These are phyloP conservation scores for Gigaspora rosea DNA, from an alignment of 192 early-diverging fungal genomes.

Conservation along the genomic window DNA sequence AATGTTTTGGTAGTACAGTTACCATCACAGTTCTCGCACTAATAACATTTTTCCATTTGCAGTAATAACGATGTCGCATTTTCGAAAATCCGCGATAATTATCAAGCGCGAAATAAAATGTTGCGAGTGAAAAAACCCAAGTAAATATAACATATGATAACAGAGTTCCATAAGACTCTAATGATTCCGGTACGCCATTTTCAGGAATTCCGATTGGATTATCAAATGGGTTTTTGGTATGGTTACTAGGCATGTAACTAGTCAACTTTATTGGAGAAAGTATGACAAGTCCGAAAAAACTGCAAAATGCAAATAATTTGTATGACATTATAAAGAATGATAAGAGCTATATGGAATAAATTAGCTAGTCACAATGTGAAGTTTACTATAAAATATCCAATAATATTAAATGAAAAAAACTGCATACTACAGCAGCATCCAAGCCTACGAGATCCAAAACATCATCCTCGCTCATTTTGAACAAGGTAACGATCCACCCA, in stretches of 20 bases:
- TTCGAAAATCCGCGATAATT: slow-evolving; percentile 55
- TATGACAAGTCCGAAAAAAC: slow-evolving; percentile 50
- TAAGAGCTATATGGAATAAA: slow-evolving; percentile 46
- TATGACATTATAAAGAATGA: slow-evolving; percentile 53
- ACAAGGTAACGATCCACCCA: slow-evolving; percentile 55
- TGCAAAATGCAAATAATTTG: slow-evolving; percentile 52
- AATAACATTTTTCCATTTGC: slow-evolving; percentile 43
- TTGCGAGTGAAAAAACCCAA: slow-evolving; percentile 54
- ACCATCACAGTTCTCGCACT: slow-evolving; percentile 71
- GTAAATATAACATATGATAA: slow-evolving; percentile 45
- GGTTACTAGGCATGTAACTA: background rate
- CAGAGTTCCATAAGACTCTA: background rate
- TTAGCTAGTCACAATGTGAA: background rate
- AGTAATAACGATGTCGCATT: slow-evolving; percentile 47
- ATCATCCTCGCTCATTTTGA: slow-evolving; percentile 44
- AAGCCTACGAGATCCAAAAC: slow-evolving; percentile 56
- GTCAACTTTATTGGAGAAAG: slow-evolving; percentile 49
- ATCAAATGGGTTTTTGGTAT: background rate
- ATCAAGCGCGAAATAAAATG: slow-evolving; percentile 51
- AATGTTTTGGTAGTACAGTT: slow-evolving; percentile 61
- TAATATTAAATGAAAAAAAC: background rate
- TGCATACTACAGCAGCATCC: slow-evolving; percentile 57
- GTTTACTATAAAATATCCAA: background rate
- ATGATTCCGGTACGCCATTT: background rate
- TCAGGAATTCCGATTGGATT: too few species aligned